A percentile compares a stretch with the other conserved stretches of the same genome.
phyloP scores from a whole-genome alignment of 208 protist species.

The Vickermania ingenoplastis region DNA sequence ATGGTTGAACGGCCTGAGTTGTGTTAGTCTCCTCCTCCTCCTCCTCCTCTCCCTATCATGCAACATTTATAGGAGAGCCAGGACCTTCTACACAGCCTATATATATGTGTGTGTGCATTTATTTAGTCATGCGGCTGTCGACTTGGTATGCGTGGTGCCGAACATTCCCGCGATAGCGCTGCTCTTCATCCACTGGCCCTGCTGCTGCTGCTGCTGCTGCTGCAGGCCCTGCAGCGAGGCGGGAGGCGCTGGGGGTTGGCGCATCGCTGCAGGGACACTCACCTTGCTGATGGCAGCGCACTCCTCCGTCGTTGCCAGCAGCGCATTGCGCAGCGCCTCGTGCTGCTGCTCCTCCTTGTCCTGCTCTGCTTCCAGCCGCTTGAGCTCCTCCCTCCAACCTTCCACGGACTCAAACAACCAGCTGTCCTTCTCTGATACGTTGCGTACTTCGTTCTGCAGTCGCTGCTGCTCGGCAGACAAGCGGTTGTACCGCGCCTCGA shows the following conservation, averaged over 20 bases:
- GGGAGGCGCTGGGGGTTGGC: too few relatives aligned
- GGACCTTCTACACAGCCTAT: background rate
- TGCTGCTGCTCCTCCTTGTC: background rate
- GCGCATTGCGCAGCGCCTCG: background rate
- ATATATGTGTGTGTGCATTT: background rate
- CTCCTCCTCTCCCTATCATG: too few relatives aligned
- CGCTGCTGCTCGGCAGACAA: conserved; percentile 50
- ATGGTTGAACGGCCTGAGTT: too few relatives aligned
- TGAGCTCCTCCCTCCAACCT: conserved; percentile 22
- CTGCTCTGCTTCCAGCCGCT: background rate
- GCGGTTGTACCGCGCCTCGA: conserved; percentile 55
- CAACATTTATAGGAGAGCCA: too few relatives aligned
- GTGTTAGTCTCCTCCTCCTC: too few relatives aligned
- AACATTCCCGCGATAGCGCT: too few relatives aligned
- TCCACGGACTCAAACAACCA: conserved; percentile 25
- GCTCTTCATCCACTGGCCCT: too few relatives aligned
- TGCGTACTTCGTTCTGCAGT: conserved; percentile 13
- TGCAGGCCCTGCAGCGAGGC: too few relatives aligned
- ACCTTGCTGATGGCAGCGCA: background rate
- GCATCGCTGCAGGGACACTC: too few relatives aligned
- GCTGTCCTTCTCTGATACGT: conserved; percentile 6
- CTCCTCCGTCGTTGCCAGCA: background rate
- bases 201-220: too few relatives aligned
- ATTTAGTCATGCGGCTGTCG: too few relatives aligned
- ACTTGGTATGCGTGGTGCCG: too few relatives aligned